Evolutionary conservation across 2,329 filamentous ascomycete species (phyloP).

Genomic region (Ceratocystis colombiana): DNA sequence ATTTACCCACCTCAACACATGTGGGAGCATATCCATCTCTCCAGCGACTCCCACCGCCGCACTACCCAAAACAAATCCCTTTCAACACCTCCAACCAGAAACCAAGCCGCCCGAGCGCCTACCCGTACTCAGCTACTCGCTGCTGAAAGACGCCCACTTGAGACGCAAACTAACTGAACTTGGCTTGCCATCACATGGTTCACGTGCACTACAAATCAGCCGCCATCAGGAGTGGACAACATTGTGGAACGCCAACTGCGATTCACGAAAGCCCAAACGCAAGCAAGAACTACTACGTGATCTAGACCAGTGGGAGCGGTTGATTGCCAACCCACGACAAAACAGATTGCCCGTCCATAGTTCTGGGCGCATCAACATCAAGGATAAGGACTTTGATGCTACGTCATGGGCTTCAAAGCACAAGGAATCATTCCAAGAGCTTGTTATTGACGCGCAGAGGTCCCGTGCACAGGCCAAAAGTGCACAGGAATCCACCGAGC

Average conservation of each 20-base stretch:
- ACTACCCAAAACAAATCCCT: conserved; percentile 12
- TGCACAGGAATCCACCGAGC: background rate
- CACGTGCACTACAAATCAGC: conserved; percentile 58
- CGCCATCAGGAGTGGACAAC: conserved; percentile 91
- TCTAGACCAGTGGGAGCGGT: conserved; percentile 76
- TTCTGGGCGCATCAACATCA: conserved; percentile 41
- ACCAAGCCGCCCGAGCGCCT: conserved; percentile 48
- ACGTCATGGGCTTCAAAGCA: conserved; percentile 64
- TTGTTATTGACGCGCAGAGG: conserved; percentile 66
- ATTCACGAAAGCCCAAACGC: conserved; percentile 61
- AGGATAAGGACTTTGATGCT: conserved; percentile 81
- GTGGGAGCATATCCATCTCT: conserved; percentile 34
- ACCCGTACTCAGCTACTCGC: conserved; percentile 72
- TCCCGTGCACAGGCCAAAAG: conserved; percentile 35
- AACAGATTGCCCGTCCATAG: background rate
- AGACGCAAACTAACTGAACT: conserved; percentile 73
- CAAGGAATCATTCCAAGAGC: conserved; percentile 61
- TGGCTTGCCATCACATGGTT: conserved; percentile 62
- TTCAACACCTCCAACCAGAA: conserved; percentile 29
- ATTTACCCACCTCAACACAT: conserved; percentile 70
- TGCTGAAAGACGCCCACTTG: conserved; percentile 69
- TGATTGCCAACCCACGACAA: conserved; percentile 38
- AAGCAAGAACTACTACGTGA: conserved; percentile 66
- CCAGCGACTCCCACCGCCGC: conserved; percentile 18
- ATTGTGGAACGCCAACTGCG: conserved; percentile 94